These are phyloP conservation scores for Parsonsia alboflavescens DNA, from an alignment of 257 asterid species.

Conservation along the genomic window DNA sequence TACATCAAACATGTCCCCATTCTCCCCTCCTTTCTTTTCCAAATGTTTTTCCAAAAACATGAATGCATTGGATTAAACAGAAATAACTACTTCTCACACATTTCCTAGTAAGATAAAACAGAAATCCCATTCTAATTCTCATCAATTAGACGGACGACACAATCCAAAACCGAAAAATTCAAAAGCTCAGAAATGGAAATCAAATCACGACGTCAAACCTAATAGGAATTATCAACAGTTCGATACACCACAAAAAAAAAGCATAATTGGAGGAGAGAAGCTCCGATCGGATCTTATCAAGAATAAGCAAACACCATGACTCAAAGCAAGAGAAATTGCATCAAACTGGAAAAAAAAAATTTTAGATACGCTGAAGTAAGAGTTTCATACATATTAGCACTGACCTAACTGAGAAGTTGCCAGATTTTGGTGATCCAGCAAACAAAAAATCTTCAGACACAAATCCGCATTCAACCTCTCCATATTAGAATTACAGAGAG, in stretches of 20 bases:
- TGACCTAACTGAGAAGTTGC: constrained; percentile 74
- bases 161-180: not conserved
- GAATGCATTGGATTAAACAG: not conserved
- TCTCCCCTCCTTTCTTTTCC: not conserved
- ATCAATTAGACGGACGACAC: not conserved
- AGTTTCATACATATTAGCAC: constrained; percentile 7
- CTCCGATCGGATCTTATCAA: constrained; percentile 26
- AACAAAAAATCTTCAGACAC: constrained; percentile 48
- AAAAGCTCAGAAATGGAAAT: not conserved
- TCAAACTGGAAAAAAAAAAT: not conserved
- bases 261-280: not conserved
- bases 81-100: not conserved
- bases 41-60: not conserved
- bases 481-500: constrained; percentile 28
- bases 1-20: not conserved
- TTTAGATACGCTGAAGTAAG: not conserved
- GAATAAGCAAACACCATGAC: constrained; percentile 11
- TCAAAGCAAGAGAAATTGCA: constrained; percentile 5
- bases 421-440: constrained; percentile 75
- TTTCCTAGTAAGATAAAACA: not conserved
- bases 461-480: constrained; percentile 64
- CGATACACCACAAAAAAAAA: not conserved
- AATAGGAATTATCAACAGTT: not conserved
- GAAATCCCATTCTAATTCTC: not conserved
- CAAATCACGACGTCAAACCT: not conserved